Evolutionary conservation across 148 eudicot species (phyloP).

Genomic region (Polygonum aviculare): DNA sequence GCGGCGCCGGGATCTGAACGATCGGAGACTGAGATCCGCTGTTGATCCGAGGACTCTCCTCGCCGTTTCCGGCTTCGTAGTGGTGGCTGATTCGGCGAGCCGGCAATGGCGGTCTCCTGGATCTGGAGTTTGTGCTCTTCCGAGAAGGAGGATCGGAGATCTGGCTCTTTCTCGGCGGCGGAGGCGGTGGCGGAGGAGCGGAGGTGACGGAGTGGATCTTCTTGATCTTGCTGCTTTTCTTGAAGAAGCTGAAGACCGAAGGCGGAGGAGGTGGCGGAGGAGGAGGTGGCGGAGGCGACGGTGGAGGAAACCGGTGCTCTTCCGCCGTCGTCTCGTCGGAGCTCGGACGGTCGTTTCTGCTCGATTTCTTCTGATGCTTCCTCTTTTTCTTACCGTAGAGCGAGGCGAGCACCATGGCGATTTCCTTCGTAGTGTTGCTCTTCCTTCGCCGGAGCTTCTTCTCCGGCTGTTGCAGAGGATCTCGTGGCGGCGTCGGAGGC

Average conservation of each 20-base stretch:
- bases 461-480: conserved; percentile 22
- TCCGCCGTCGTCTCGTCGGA: conserved; percentile 16
- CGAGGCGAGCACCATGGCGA: conserved; percentile 45
- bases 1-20: conserved; percentile 19
- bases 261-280: conserved; percentile 45
- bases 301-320: conserved; percentile 18
- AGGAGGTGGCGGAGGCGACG: conserved; percentile 27
- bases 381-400: conserved; percentile 39
- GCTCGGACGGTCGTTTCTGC: conserved; percentile 10
- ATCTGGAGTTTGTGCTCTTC: conserved; percentile 1
- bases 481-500: conserved; percentile 19
- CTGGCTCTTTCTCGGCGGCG: conserved; percentile 21
- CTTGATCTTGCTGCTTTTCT: conserved; percentile 37
- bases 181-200: conserved; percentile 19
- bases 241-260: conserved; percentile 31
- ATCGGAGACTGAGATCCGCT: conserved; percentile 30
- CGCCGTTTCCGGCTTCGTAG: conserved; percentile 14
- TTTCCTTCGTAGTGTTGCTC: conserved; percentile 46
- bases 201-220: conserved; percentile 36
- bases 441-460: conserved; percentile 24
- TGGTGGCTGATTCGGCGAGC: conserved; percentile 20
- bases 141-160: background rate
- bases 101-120: conserved; percentile 53
- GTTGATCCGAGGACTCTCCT: background rate
- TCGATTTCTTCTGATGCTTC: conserved; percentile 13